Evolutionary conservation across 495 filamentous ascomycete genomes (phyloP).

Genomic region (Durotheca rogersii): DNA sequence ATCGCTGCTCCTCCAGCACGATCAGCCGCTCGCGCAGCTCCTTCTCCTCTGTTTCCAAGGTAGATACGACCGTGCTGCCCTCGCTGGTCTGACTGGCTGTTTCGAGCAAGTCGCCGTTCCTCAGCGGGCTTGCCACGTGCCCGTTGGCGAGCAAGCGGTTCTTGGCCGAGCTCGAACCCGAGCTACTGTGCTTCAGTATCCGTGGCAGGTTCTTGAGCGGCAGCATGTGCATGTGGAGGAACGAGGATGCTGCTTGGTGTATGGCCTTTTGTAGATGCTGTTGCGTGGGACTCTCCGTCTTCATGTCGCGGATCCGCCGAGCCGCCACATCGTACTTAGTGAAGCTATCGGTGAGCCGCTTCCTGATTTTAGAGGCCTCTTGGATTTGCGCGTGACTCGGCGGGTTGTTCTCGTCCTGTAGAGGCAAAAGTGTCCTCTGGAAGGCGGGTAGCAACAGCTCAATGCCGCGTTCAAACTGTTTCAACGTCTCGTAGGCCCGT

Average conservation of each 20-base stretch:
- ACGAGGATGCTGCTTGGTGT: constrained; percentile 77
- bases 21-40: constrained; percentile 79
- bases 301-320: constrained; percentile 76
- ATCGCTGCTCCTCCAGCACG: constrained; percentile 91
- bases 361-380: constrained; percentile 88
- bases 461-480: constrained; percentile 89
- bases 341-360: constrained; percentile 87
- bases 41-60: constrained; percentile 83
- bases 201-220: constrained; percentile 84
- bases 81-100: constrained; percentile 62
- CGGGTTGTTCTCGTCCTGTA: constrained; percentile 49
- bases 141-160: constrained; percentile 40
- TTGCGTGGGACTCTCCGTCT: constrained; percentile 70
- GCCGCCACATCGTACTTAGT: constrained; percentile 85
- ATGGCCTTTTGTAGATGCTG: constrained; percentile 77
- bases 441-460: constrained; percentile 81
- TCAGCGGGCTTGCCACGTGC: constrained; percentile 41
- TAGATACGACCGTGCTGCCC: constrained; percentile 63
- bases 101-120: constrained; percentile 52
- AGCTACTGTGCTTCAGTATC: constrained; percentile 69
- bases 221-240: constrained; percentile 89
- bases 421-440: constrained; percentile 68
- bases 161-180: constrained; percentile 42
- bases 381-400: constrained; percentile 73
- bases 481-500: constrained; percentile 80